Evolutionary conservation across 352 stramenopile species (phyloP), one percentile per base, ranked within the genome.

Genomic region (Globisporangium cederbergense): DNA sequence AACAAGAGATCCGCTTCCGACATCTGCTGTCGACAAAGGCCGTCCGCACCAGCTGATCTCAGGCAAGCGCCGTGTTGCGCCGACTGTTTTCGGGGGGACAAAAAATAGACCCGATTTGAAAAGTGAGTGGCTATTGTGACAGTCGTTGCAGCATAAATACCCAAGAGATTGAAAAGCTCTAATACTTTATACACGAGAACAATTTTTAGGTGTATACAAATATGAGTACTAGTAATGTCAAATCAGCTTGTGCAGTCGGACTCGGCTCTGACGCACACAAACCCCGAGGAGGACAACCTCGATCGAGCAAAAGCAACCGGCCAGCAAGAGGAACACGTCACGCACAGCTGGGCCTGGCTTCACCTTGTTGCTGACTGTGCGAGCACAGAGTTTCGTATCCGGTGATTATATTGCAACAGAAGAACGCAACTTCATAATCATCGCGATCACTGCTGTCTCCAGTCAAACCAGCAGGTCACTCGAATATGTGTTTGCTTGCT

Each of bases 1-100:
- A 40, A 42, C 58, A 9, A 60, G 51, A 66, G 49, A 66, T 66
- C 47, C 60, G 60, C 60, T 60, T 52, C 50, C 28, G 51, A 51
- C 60, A 66, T 66, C 60, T 66, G 60, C 51, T 59, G 36, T 18
- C 18, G 58, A 14, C 16, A 55, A 56, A 58, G 43, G 54, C 8
- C 46, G 47, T 28, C 25, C 11, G 40, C 47, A 14, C 60, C 60
- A 66, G 61, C 61, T 66, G 61, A 65, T 65, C 59, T 58, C 49
- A 58, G 3, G 40, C 60, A 66, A 47, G n/a, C 34, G 45, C 25
- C 18, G 43, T 28, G 22, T 34, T 36, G 36, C 14, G 13, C 5
- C 28, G n/a, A 18, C 25, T 51, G 49, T 47, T 58, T 38, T 59
- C 53, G 38, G 20, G 25, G 42, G 22, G 40, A 60, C 36, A 60